A percentile compares a stretch with the other conserved stretches of the same genome.
Conservation (phyloP, 2,329 filamentous ascomycete species). For the Pyricularia grisea region DNA sequence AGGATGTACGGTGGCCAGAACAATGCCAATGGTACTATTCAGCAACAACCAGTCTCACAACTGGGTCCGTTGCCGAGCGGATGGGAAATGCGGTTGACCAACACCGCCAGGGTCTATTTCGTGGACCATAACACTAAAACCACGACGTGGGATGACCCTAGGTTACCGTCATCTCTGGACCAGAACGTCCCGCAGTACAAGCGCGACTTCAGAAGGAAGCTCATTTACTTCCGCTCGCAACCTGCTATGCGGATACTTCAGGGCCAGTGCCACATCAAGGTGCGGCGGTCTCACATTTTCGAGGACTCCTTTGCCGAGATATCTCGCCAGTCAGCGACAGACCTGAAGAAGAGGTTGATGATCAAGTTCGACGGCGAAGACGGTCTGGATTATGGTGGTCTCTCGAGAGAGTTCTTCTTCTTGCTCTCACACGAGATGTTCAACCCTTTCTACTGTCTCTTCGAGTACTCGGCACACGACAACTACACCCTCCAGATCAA, state of each 20-base stretch:
- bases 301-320: conserved; percentile 99
- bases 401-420: conserved; percentile 99
- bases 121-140: conserved; percentile 99
- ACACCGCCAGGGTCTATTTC: conserved; percentile 96
- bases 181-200: conserved; percentile 99
- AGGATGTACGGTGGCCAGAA: conserved; percentile 91
- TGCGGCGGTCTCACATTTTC: conserved; percentile 92
- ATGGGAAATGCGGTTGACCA: conserved; percentile 99
- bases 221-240: conserved; percentile 99
- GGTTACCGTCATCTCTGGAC: conserved; percentile 88
- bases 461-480: conserved; percentile 99
- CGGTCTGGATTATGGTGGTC: conserved; percentile 92
- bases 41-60: conserved; percentile 96
- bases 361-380: conserved; percentile 99
- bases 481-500: conserved; percentile 99
- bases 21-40: conserved; percentile 75
- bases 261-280: conserved; percentile 97
- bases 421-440: conserved; percentile 99
- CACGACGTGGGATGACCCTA: conserved; percentile 96
- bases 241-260: conserved; percentile 91
- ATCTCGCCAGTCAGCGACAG: conserved; percentile 88
- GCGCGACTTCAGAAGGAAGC: conserved; percentile 93
- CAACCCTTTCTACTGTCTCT: conserved; percentile 98
- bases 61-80: conserved; percentile 90
- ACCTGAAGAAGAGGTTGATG: conserved; percentile 97